Evolutionary conservation across 345 rosid species (phyloP).

Genomic region (Citrus reticulata): DNA sequence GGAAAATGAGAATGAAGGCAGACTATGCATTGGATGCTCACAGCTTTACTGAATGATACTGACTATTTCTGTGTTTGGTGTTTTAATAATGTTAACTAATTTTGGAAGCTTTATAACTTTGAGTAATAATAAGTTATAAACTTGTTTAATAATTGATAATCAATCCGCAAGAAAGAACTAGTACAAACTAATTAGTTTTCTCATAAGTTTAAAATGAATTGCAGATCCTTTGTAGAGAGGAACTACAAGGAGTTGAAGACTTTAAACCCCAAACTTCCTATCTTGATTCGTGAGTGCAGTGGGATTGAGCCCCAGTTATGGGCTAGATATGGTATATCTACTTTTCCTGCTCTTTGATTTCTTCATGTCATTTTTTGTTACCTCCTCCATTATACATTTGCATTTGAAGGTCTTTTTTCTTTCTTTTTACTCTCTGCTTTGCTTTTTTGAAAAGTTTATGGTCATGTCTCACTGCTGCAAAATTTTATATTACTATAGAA

Average conservation of each 20-base stretch:
- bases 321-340: conserved; percentile 85
- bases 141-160: not conserved
- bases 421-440: too few species aligned
- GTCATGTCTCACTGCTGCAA: not conserved
- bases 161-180: not conserved
- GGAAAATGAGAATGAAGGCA: too few species aligned
- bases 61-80: not conserved
- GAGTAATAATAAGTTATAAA: too few species aligned
- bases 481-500: not conserved
- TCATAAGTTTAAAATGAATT: not conserved
- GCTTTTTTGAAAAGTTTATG: too few species aligned
- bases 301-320: conserved; percentile 89
- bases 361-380: too few species aligned
- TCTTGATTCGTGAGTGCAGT: conserved; percentile 83
- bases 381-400: too few species aligned
- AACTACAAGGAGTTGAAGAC: conserved; percentile 84
- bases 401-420: not conserved
- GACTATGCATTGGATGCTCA: not conserved
- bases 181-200: not conserved
- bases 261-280: conserved; percentile 82
- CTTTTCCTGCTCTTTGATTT: not conserved
- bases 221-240: conserved; percentile 76
- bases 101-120: not conserved
- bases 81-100: not conserved
- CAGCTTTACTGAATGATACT: not conserved